Conservation (phyloP, 2,329 filamentous ascomycete species). For the Penicillium sclerotigenum region DNA sequence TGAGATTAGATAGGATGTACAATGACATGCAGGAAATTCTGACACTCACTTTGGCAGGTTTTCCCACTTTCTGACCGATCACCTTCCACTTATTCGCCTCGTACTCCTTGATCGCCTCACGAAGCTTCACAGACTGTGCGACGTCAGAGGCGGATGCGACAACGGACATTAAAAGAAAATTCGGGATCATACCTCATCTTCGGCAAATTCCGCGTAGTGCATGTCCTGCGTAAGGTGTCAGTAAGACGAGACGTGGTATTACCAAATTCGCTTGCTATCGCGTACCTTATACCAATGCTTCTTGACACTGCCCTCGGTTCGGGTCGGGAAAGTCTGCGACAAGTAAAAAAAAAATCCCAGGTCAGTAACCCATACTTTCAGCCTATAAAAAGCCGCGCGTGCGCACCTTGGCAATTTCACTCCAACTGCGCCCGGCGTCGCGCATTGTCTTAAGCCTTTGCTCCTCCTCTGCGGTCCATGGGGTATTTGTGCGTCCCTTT, state of each 20-base stretch:
- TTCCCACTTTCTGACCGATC: conserved; percentile 94
- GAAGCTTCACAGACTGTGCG: conserved; percentile 52
- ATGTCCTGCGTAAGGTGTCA: conserved; percentile 67
- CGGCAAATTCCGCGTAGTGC: conserved; percentile 98
- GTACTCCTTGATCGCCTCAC: conserved; percentile 97
- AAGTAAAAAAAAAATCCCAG: not conserved
- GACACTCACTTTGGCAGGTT: conserved; percentile 78
- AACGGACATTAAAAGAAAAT: conserved; percentile 3
- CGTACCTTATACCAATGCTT: conserved; percentile 98
- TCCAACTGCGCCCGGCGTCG: conserved; percentile 91
- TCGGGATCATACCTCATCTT: conserved; percentile 71
- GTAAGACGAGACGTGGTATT: not conserved
- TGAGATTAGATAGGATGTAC: conserved; percentile 22
- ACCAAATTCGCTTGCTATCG: not conserved
- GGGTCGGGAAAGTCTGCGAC: conserved; percentile 75
- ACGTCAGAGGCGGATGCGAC: conserved; percentile 13
- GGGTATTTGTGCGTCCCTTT: conserved; percentile 97
- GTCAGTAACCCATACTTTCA: conserved; percentile 4
- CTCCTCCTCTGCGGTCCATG: conserved; percentile 95
- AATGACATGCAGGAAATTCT: conserved; percentile 9
- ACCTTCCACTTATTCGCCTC: conserved; percentile 98
- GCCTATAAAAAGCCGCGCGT: not conserved
- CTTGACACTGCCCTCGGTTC: conserved; percentile 97
- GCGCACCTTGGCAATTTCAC: conserved; percentile 90
- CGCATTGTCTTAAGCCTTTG: conserved; percentile 89